A percentile compares a stretch with the other conserved stretches of the same genome.
phyloP scores from a whole-genome alignment of 441 rosid genomes.

The Viola pubescens region DNA sequence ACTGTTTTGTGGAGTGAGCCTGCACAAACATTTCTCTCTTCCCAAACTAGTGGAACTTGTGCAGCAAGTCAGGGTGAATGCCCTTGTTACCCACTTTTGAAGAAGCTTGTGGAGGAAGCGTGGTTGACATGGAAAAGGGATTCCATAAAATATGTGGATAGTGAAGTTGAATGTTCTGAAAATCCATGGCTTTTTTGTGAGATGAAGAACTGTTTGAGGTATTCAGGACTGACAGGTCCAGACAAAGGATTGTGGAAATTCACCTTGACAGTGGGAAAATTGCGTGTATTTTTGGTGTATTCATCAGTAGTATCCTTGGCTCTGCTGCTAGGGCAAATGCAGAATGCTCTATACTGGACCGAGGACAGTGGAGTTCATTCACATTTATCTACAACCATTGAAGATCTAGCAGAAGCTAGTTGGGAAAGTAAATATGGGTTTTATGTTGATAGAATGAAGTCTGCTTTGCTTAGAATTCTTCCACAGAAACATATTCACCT shows the following conservation, averaged over 20 bases:
- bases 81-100: slow-evolving; percentile 30
- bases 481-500: slow-evolving; percentile 66
- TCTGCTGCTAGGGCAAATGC: slow-evolving; percentile 52
- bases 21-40: slow-evolving; percentile 33
- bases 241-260: slow-evolving; percentile 57
- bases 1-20: slow-evolving; percentile 58
- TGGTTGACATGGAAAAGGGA: slow-evolving; percentile 55
- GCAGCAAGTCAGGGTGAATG: slow-evolving; percentile 29
- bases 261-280: slow-evolving; percentile 56
- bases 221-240: slow-evolving; percentile 34
- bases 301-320: slow-evolving; percentile 46
- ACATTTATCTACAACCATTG: slow-evolving; percentile 22
- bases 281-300: slow-evolving; percentile 47
- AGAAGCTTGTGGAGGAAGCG: slow-evolving; percentile 48
- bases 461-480: slow-evolving; percentile 37
- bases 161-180: slow-evolving; percentile 38
- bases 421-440: slow-evolving; percentile 34
- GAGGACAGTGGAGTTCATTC: slow-evolving; percentile 27
- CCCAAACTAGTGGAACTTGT: slow-evolving; percentile 27
- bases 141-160: slow-evolving; percentile 38
- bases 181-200: slow-evolving; percentile 65
- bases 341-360: slow-evolving; percentile 33
- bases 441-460: slow-evolving; percentile 35
- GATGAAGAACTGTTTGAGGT: slow-evolving; percentile 43
- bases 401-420: slow-evolving; percentile 29